Evolutionary conservation across 2,329 filamentous ascomycete genomes (phyloP).

Genomic region (Trichoderma afroharzianum): DNA sequence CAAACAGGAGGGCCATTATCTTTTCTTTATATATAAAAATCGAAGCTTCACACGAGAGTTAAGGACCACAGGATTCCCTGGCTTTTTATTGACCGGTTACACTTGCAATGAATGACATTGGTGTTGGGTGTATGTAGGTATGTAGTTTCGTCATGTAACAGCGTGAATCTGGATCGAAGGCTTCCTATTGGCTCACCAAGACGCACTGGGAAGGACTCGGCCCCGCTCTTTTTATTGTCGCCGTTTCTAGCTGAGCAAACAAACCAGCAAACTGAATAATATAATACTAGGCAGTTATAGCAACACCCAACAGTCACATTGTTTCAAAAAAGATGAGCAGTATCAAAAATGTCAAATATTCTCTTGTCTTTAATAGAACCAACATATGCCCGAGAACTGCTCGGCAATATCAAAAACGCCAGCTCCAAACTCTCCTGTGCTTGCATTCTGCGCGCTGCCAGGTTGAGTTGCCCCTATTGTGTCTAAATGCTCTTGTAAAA

Average conservation of each 20-base stretch:
- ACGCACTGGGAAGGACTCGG: not conserved
- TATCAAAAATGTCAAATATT: not conserved
- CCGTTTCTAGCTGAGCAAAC: not conserved
- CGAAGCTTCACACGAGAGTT: too few species aligned
- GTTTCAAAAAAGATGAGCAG: too few species aligned
- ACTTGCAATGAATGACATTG: not conserved
- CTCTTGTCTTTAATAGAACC: not conserved
- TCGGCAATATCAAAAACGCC: not conserved
- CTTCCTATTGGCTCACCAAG: slow-evolving; percentile 3
- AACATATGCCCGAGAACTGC: not conserved
- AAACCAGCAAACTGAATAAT: not conserved
- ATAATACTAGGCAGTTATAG: not conserved
- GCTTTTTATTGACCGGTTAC: not conserved
- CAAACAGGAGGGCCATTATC: not conserved
- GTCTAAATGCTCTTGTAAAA: not conserved
- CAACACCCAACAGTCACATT: not conserved
- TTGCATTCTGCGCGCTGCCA: not conserved
- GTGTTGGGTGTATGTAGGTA: not conserved
- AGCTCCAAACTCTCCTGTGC: not conserved
- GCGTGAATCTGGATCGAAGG: not conserved
- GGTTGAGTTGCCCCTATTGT: not conserved
- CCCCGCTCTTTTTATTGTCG: not conserved
- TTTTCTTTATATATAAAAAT: not conserved
- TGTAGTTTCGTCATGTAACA: not conserved
- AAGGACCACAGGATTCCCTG: not conserved